phyloP scores from a whole-genome alignment of 78 protist species.

The Chrysochromulina parva region DNA sequence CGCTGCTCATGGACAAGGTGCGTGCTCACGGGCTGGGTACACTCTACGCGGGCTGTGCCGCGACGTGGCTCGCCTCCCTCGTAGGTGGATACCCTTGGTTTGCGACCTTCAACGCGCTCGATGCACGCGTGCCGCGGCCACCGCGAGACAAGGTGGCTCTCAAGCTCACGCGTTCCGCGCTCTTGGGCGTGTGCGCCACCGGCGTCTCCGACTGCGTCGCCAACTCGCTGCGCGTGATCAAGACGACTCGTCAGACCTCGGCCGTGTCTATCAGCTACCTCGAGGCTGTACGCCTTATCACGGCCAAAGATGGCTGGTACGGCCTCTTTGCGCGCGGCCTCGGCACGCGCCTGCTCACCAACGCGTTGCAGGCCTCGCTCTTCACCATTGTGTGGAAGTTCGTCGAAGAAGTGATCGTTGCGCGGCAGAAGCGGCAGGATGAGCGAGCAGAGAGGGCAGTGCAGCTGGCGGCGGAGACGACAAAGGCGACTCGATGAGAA shows the following conservation, averaged over 20 bases:
- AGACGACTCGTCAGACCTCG: slow-evolving; percentile 37
- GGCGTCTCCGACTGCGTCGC: background rate
- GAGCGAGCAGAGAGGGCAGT: too few relatives aligned
- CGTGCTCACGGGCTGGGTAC: background rate
- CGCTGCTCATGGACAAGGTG: background rate
- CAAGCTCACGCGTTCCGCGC: background rate
- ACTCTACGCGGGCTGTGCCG: slow-evolving; percentile 5
- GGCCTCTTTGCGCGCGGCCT: slow-evolving; percentile 36
- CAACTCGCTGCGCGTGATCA: slow-evolving; percentile 24
- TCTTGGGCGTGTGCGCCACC: background rate
- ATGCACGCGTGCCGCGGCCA: too few relatives aligned
- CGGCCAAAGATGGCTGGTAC: background rate
- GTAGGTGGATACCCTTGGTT: slow-evolving; percentile 32
- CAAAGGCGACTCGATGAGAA: too few relatives aligned
- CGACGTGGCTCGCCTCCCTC: background rate
- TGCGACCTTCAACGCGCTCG: too few relatives aligned
- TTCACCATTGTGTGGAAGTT: slow-evolving; percentile 22
- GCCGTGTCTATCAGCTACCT: background rate
- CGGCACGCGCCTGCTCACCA: slow-evolving; percentile 1
- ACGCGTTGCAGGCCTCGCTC: slow-evolving; percentile 22
- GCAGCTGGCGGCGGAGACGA: too few relatives aligned
- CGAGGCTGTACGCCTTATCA: background rate
- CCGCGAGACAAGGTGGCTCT: background rate
- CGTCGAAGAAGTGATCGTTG: too few relatives aligned
- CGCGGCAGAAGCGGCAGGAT: too few relatives aligned